Conservation (phyloP, 441 rosid genomes). For the Bocquillonia castaneifolia region DNA sequence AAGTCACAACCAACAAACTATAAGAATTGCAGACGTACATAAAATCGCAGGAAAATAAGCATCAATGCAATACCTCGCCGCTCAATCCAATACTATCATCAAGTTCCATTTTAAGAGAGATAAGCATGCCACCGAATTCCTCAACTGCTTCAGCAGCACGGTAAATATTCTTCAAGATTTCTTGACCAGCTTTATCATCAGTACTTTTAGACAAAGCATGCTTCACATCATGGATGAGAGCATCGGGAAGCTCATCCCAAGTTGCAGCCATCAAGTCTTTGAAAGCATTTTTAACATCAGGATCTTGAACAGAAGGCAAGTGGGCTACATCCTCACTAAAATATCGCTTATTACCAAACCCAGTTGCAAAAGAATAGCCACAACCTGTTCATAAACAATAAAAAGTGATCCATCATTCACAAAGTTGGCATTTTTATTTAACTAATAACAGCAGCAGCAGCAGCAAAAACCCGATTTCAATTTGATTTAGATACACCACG, state of each 20-base stretch:
- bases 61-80: conserved; percentile 62
- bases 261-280: conserved; percentile 80
- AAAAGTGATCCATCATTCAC: background rate
- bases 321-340: conserved; percentile 61
- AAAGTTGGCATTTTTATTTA: background rate
- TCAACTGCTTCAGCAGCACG: conserved; percentile 89
- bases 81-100: conserved; percentile 82
- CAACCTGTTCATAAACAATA: conserved; percentile 38
- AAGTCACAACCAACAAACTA: conserved; percentile 1
- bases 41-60: background rate
- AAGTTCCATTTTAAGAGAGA: conserved; percentile 72
- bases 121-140: conserved; percentile 69
- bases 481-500: too few relatives aligned
- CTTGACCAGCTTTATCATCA: conserved; percentile 72
- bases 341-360: conserved; percentile 44
- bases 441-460: too few relatives aligned
- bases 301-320: conserved; percentile 59
- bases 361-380: conserved; percentile 34
- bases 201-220: conserved; percentile 52
- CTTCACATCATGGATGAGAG: conserved; percentile 46
- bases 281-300: conserved; percentile 50
- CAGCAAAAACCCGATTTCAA: background rate
- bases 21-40: background rate
- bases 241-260: conserved; percentile 68
- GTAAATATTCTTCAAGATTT: conserved; percentile 55